Evolutionary conservation across 1,284 basidiomycete genomes (phyloP).

Genomic region (Ustilago shanxiensis): DNA sequence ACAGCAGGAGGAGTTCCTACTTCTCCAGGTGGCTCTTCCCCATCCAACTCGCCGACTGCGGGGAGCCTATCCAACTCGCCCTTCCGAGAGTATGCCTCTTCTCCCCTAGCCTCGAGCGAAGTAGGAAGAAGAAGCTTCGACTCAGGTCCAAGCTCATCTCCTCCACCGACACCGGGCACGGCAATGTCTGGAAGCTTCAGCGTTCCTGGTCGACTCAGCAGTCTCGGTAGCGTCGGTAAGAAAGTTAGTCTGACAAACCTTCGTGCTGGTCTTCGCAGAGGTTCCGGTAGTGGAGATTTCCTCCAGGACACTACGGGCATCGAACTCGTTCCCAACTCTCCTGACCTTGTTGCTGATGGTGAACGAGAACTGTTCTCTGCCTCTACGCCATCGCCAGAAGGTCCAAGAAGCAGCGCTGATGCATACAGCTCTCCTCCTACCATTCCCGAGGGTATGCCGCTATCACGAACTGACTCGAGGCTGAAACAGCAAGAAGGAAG

Average conservation of each 20-base stretch:
- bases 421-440: slow-evolving; percentile 13
- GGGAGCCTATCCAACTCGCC: slow-evolving; percentile 7
- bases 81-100: neutral
- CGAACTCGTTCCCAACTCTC: slow-evolving; percentile 30
- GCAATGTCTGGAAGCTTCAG: slow-evolving; percentile 10
- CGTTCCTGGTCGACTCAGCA: slow-evolving; percentile 42
- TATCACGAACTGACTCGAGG: slow-evolving; percentile 10
- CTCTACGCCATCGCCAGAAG: neutral
- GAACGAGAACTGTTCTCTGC: neutral
- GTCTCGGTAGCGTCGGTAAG: slow-evolving; percentile 24
- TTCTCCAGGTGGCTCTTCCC: neutral
- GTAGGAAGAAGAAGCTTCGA: neutral
- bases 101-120: neutral
- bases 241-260: slow-evolving; percentile 38
- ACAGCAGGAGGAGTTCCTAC: slow-evolving; percentile 3
- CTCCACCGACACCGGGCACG: neutral
- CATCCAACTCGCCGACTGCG: neutral
- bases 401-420: slow-evolving; percentile 38
- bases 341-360: neutral
- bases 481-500: neutral
- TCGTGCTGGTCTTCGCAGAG: slow-evolving; percentile 25
- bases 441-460: neutral
- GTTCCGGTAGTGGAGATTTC: slow-evolving; percentile 15
- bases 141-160: neutral
- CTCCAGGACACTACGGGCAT: slow-evolving; percentile 16